Evolutionary conservation across 768 basidiomycete species (phyloP), one percentile per base, ranked within the genome.

Genomic region (Tylopilus intermedius): DNA sequence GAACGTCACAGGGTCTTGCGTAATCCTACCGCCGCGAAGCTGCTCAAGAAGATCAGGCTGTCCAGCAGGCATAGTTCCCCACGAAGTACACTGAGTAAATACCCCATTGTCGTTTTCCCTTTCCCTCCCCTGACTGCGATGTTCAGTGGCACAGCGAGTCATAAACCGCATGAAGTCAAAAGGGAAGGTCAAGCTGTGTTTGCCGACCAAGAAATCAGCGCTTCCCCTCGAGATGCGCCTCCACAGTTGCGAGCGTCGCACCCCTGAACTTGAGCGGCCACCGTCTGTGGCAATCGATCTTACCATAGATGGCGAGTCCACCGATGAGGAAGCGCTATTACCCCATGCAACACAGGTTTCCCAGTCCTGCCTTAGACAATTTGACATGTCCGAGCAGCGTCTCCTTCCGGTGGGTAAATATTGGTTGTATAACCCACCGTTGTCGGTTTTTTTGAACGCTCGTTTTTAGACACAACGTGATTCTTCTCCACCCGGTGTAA

Each of bases 141-240:
- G 43, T 26, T 49, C 24, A 67, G 65, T 67, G 65, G 62, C 66
- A 11, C 60, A 57, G 21, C 60, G 51, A 29, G 50, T 65, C n/a
- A 67, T 66, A 30, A 58, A 51, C 7, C 51, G 48, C 45, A 65
- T 67, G 62, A 60, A 51, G 40, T 69, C 62, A 10, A 67, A 63
- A 27, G 64, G 63, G 30, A 67, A 56, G 46, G 58, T 67, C 4
- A 61, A 63, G 46, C 46, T 62, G 6, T 51, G 24, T 47, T 50
- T 58, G 13, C 62, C 56, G 9, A 30, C 49, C 32, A 62, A 56
- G 46, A 58, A 56, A 45, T 48, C 58, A 37, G 53, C 53, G 15
- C 30, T 8, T 53, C 49, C 66, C 18, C 61, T 60, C 5, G 35
- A 48, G 44, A 52, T 49, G 53, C 65, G 53, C 22, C 57, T 62